phyloP scores from a whole-genome alignment of 2,329 filamentous ascomycete genomes.

The Hymenoscyphus infarciens region DNA sequence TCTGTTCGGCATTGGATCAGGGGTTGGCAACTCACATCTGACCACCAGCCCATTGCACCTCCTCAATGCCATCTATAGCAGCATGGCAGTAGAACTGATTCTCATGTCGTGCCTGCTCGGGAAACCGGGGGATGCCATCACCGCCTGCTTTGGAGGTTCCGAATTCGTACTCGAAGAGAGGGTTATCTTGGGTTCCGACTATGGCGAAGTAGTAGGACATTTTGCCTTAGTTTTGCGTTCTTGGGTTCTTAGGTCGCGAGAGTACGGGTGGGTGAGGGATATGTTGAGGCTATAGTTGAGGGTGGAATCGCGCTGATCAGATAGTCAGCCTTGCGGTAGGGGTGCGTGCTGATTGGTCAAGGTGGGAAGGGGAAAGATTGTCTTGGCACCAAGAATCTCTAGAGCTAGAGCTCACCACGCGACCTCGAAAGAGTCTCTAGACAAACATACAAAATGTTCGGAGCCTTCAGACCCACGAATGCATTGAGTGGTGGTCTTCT shows the following conservation, averaged over 20 bases:
- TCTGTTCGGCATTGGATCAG: no score
- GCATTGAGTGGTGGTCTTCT: conserved; percentile 76
- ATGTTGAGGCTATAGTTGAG: not conserved
- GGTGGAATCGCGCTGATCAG: not conserved
- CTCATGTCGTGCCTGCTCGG: conserved; percentile 83
- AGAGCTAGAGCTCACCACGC: not conserved
- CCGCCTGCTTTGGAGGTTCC: conserved; percentile 94
- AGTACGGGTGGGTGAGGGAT: not conserved
- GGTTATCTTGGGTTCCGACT: conserved; percentile 90
- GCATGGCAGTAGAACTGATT: conserved; percentile 98
- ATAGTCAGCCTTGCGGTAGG: conserved; percentile 13
- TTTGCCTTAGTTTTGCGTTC: not conserved
- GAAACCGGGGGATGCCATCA: conserved; percentile 86
- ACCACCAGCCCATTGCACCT: conserved; percentile 87
- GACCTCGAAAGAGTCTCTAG: conserved; percentile 7
- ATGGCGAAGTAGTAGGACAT: conserved; percentile 99
- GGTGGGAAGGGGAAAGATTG: conserved; percentile 6
- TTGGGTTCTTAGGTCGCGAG: conserved; percentile 7
- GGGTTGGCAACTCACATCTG: no score
- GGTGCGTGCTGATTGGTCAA: conserved; percentile 28
- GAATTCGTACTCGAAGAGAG: conserved; percentile 95
- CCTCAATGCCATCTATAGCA: conserved; percentile 90
- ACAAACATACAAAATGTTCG: conserved; percentile 62
- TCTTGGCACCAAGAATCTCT: conserved; percentile 30
- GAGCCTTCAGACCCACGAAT: conserved; percentile 75